These are phyloP conservation scores for Suhomyces emberorum DNA, from an alignment of 805 yeast genomes.

Conservation along the genomic window DNA sequence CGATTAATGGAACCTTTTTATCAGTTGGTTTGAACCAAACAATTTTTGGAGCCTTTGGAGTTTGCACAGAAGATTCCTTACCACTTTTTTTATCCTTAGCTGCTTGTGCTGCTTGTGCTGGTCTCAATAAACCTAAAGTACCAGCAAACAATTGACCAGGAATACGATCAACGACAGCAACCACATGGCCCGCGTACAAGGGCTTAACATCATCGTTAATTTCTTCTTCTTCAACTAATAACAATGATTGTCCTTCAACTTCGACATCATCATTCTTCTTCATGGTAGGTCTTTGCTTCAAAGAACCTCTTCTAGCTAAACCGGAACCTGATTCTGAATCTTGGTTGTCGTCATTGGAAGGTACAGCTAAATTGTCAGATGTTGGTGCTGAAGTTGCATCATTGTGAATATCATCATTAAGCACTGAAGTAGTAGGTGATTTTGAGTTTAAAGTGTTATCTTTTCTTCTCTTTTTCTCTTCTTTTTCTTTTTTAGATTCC, in stretches of 20 bases:
- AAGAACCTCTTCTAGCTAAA: slow-evolving; percentile 76
- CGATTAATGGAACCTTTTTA: slow-evolving; percentile 94
- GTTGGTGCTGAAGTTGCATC: slow-evolving; percentile 66
- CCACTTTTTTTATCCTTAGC: slow-evolving; percentile 55
- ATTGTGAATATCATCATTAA: slow-evolving; percentile 70
- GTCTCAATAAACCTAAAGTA: slow-evolving; percentile 87
- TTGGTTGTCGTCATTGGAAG: slow-evolving; percentile 19
- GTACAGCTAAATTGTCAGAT: slow-evolving; percentile 12
- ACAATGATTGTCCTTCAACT: slow-evolving; percentile 93
- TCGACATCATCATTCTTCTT: slow-evolving; percentile 98
- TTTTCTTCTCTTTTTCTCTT: slow-evolving; percentile 91
- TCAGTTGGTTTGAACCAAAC: slow-evolving; percentile 99
- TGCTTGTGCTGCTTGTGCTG: slow-evolving; percentile 89
- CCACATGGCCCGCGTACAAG: slow-evolving; percentile 95
- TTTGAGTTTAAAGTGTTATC: slow-evolving; percentile 46
- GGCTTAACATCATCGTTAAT: slow-evolving; percentile 91
- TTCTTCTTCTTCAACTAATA: slow-evolving; percentile 92
- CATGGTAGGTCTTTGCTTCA: slow-evolving; percentile 93
- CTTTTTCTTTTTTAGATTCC: slow-evolving; percentile 94
- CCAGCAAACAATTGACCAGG: slow-evolving; percentile 97
- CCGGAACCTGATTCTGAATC: slow-evolving; percentile 32
- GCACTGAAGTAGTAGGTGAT: slow-evolving; percentile 31
- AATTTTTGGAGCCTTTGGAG: slow-evolving; percentile 74
- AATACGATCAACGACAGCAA: slow-evolving; percentile 94
- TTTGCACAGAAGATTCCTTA: slow-evolving; percentile 42